A percentile compares a stretch with the other conserved stretches of the same genome.
These are phyloP conservation scores for Cucurbita argyrosperma DNA, from an alignment of 306 rosid genomes.

Conservation along the genomic window DNA sequence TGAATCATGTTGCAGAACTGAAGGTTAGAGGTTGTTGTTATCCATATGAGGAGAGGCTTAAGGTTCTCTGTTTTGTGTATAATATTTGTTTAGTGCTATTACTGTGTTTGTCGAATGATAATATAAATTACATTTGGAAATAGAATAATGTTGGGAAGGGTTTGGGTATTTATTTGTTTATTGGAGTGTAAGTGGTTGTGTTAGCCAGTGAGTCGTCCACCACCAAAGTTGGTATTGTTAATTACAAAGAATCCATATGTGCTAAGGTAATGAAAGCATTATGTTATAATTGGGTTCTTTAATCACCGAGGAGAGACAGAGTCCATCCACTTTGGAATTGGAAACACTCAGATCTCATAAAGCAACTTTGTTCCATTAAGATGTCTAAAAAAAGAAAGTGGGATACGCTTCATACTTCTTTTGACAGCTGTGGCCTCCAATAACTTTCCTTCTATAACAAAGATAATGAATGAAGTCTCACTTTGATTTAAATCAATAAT, in stretches of 20 bases:
- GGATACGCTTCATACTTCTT: background rate
- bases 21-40: background rate
- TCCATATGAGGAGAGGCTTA: background rate
- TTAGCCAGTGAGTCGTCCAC: background rate
- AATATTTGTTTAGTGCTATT: background rate
- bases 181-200: background rate
- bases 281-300: background rate
- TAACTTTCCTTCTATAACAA: background rate
- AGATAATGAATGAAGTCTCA: too few species aligned
- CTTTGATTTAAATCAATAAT: too few species aligned
- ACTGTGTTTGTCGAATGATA: background rate
- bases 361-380: background rate
- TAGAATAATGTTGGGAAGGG: too few species aligned
- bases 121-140: too few species aligned
- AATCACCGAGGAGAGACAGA: background rate
- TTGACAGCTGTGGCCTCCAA: background rate
- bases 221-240: background rate
- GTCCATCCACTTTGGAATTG: background rate
- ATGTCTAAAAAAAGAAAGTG: constrained; percentile 3
- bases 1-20: background rate
- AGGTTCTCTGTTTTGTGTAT: background rate
- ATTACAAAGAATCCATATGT: background rate
- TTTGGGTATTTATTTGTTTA: background rate
- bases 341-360: background rate
- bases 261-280: constrained; percentile 2